Evolutionary conservation across 2,329 filamentous ascomycete species (phyloP).

Genomic region (Penicillium olsonii): DNA sequence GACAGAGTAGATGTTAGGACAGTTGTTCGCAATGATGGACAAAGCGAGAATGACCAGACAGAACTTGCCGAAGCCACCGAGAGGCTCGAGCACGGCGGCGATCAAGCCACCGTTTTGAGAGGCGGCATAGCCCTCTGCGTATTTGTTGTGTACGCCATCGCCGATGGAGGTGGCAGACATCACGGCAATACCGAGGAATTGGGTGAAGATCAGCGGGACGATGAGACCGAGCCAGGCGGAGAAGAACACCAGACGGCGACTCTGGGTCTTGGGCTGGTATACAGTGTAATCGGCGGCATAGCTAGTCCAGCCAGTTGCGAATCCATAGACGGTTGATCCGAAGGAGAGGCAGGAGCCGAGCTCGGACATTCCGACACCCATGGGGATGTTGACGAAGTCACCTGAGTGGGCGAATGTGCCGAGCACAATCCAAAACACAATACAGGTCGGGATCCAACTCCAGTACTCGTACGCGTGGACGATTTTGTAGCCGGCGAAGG

Average conservation of each 20-base stretch:
- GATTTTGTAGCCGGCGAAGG: conserved; percentile 73
- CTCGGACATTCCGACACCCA: conserved; percentile 60
- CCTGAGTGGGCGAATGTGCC: conserved; percentile 69
- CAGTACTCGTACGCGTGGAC: conserved; percentile 77
- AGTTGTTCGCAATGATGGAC: conserved; percentile 70
- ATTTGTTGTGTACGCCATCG: conserved; percentile 57
- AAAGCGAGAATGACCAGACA: conserved; percentile 68
- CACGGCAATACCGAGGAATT: conserved; percentile 71
- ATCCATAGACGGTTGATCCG: conserved; percentile 66
- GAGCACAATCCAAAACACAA: conserved; percentile 72
- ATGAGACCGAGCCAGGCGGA: conserved; percentile 71
- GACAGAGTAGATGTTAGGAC: conserved; percentile 71
- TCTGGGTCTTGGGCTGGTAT: conserved; percentile 68
- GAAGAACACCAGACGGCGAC: conserved; percentile 64
- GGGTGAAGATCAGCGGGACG: conserved; percentile 70
- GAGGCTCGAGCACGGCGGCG: conserved; percentile 62
- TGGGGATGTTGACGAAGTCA: conserved; percentile 64
- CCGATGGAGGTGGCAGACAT: conserved; percentile 61
- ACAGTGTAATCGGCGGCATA: conserved; percentile 79
- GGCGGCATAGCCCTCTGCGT: conserved; percentile 55
- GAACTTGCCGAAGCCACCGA: conserved; percentile 72
- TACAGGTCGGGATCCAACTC: conserved; percentile 71
- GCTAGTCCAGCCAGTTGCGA: conserved; percentile 71
- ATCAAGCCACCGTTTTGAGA: conserved; percentile 68
- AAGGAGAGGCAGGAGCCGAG: conserved; percentile 66